Evolutionary conservation across 1,284 basidiomycete species (phyloP).

Genomic region (Leccinum fallax): DNA sequence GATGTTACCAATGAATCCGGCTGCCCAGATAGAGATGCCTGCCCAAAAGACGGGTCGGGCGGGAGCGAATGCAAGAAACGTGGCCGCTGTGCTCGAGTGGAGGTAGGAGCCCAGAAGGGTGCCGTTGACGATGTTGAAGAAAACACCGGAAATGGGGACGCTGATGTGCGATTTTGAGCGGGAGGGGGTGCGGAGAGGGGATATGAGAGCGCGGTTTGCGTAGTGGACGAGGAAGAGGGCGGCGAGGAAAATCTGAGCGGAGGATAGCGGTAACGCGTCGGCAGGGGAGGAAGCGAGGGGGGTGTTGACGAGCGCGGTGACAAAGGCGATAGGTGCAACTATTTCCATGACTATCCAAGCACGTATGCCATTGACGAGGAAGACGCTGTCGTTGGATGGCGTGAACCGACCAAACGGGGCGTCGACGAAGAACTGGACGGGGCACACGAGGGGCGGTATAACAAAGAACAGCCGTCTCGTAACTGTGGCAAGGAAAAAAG

Average conservation of each 20-base stretch:
- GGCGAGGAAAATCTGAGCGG: slow-evolving; percentile 57
- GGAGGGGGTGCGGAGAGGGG: slow-evolving; percentile 80
- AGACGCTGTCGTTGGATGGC: slow-evolving; percentile 44
- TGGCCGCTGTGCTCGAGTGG: slow-evolving; percentile 51
- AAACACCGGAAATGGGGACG: slow-evolving; percentile 58
- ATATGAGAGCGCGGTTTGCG: slow-evolving; percentile 79
- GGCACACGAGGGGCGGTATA: slow-evolving; percentile 20
- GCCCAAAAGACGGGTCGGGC: slow-evolving; percentile 55
- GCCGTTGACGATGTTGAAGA: slow-evolving; percentile 79
- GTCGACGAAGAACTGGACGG: slow-evolving; percentile 48
- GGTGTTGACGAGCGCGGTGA: slow-evolving; percentile 50
- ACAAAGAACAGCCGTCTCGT: slow-evolving; percentile 34
- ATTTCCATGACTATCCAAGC: slow-evolving; percentile 89
- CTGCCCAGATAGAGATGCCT: slow-evolving; percentile 66
- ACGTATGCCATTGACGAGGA: slow-evolving; percentile 61
- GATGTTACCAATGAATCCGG: slow-evolving; percentile 80
- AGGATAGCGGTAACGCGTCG: slow-evolving; percentile 34
- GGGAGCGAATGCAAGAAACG: slow-evolving; percentile 42
- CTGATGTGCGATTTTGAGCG: slow-evolving; percentile 77
- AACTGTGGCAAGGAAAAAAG: slow-evolving; percentile 21
- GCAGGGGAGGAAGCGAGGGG: slow-evolving; percentile 42
- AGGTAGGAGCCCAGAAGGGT: slow-evolving; percentile 71
- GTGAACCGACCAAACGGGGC: slow-evolving; percentile 83
- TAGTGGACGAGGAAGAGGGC: slow-evolving; percentile 78
- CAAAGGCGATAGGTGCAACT: slow-evolving; percentile 68